A percentile compares a stretch with the other conserved stretches of the same genome.
phyloP scores from a whole-genome alignment of 2,329 filamentous ascomycete genomes.

The Sphaerulina populicola region DNA sequence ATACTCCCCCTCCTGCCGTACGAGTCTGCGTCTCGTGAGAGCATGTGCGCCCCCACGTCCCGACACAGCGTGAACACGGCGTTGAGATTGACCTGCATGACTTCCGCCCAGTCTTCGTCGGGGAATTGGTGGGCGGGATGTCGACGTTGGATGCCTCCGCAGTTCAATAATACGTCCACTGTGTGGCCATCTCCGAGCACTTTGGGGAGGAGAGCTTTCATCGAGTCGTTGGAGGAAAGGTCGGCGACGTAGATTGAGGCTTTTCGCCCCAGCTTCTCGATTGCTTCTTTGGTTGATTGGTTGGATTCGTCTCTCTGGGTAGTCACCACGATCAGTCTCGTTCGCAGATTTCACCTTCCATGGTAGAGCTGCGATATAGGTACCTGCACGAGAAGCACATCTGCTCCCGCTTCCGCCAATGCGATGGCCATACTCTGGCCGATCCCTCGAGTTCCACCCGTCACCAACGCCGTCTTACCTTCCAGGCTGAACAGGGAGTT shows the following conservation, averaged over 20 bases:
- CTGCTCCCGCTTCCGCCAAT: slow-evolving; percentile 45
- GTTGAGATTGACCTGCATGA: slow-evolving; percentile 79
- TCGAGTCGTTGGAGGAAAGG: slow-evolving; percentile 53
- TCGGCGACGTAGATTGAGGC: slow-evolving; percentile 62
- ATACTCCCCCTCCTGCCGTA: slow-evolving; percentile 59
- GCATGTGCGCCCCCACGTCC: slow-evolving; percentile 72
- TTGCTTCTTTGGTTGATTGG: slow-evolving; percentile 50
- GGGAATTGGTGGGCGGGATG: slow-evolving; percentile 70
- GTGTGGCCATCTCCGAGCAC: slow-evolving; percentile 54
- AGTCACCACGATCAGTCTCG: not conserved
- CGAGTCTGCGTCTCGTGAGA: slow-evolving; percentile 44
- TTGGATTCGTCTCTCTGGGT: slow-evolving; percentile 49
- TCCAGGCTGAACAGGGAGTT: slow-evolving; percentile 43
- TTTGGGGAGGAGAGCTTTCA: slow-evolving; percentile 52
- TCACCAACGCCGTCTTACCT: slow-evolving; percentile 44
- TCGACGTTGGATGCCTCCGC: slow-evolving; percentile 74
- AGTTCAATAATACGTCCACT: slow-evolving; percentile 75
- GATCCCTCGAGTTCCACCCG: slow-evolving; percentile 45
- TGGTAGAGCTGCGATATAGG: slow-evolving; percentile 16
- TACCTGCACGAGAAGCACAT: slow-evolving; percentile 44
- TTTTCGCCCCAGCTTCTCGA: slow-evolving; percentile 59
- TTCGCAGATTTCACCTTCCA: not conserved
- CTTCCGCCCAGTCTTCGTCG: slow-evolving; percentile 66
- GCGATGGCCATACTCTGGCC: slow-evolving; percentile 46
- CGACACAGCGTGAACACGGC: slow-evolving; percentile 70